Base-by-base conservation (phyloP, 352 stramenopile genomes). In the Lagenidium sp. region DNA sequence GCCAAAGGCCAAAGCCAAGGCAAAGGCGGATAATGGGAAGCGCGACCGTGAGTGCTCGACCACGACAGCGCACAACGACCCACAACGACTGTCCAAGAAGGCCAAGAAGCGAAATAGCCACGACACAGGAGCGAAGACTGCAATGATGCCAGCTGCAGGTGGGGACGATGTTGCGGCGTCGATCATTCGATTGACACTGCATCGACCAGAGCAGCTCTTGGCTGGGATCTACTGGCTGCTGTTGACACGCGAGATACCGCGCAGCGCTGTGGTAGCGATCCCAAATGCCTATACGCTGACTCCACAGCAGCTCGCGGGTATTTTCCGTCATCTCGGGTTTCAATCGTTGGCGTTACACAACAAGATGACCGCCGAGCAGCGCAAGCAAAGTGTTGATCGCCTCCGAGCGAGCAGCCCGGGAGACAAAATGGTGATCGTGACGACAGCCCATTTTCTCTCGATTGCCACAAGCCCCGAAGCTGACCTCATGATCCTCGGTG, bases 281-380 rank as follows among this genome's bases (percentile, higher is more conserved):
- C 63, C 70, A 3, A 83, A 64, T 42, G 43, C 41, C 20, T 31
- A 55, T 12, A 26, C 45, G 23, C 44, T 55, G 13, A 51, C 52
- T n/a, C 53, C 65, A 25, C 47, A 66, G 31, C 41, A 63, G 19
- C 29, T 91, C 18, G 67, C 64, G 2, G 46, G 44, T 2, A 66
- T 71, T 16, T 42, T 85, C 22, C 72, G 72, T 45, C 65, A 80
- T 42, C 36, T 90, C 22, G 69, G 71, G 7, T 63, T 81, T 42
- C 64, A 82, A 34, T 58, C 67, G n/a, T 43, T 83, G n/a, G 50
- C 71, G 16, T 38, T 91, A 19, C 78, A 91, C 50, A 57, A 55
- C 44, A 88, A 88, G 47, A 88, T 87, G 66, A 68, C 72, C 1
- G 26, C 53, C 5, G 53, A 51, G 1, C 73, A 88, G 44, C 59